These are phyloP conservation scores for Fistulifera solaris DNA, from an alignment of 108 stramenopile genomes.

Conservation along the genomic window DNA sequence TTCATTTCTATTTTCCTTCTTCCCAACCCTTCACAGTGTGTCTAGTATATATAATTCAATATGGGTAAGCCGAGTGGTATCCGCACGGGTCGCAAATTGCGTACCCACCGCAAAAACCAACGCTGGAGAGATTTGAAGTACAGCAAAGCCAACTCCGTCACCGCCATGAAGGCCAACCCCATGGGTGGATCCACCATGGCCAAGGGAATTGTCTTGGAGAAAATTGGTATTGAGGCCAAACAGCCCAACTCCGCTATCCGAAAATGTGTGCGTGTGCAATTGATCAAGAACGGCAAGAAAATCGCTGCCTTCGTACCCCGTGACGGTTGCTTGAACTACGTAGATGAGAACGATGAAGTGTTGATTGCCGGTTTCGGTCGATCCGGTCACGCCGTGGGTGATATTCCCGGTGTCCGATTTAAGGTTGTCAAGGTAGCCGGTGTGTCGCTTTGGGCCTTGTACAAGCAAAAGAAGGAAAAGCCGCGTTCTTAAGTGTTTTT, in stretches of 20 bases:
- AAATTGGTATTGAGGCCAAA: constrained; percentile 99
- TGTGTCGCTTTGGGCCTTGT: constrained; percentile 97
- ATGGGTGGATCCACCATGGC: constrained; percentile 99
- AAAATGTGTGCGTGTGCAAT: constrained; percentile 99
- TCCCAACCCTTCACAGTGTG: no score
- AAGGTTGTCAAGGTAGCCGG: constrained; percentile 99
- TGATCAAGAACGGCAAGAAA: constrained; percentile 99
- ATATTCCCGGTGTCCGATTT: constrained; percentile 99
- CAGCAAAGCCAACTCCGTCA: constrained; percentile 98
- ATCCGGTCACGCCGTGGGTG: constrained; percentile 99
- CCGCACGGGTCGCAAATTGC: constrained; percentile 98
- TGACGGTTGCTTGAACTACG: constrained; percentile 99
- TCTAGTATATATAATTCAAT: constrained; percentile 15
- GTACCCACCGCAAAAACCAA: constrained; percentile 93
- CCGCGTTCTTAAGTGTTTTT: constrained; percentile 81
- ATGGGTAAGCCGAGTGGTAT: constrained; percentile 98
- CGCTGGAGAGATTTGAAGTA: constrained; percentile 92
- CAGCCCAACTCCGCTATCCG: constrained; percentile 99
- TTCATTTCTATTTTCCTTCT: not conserved
- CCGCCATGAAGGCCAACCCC: constrained; percentile 99
- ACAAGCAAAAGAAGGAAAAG: constrained; percentile 99
- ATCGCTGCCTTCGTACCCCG: constrained; percentile 99
- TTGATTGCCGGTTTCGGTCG: constrained; percentile 99
- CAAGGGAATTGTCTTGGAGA: constrained; percentile 99
- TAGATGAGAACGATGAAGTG: constrained; percentile 99